phyloP scores from a whole-genome alignment of 257 asterid genomes.

The Nyctanthes arbortristis region DNA sequence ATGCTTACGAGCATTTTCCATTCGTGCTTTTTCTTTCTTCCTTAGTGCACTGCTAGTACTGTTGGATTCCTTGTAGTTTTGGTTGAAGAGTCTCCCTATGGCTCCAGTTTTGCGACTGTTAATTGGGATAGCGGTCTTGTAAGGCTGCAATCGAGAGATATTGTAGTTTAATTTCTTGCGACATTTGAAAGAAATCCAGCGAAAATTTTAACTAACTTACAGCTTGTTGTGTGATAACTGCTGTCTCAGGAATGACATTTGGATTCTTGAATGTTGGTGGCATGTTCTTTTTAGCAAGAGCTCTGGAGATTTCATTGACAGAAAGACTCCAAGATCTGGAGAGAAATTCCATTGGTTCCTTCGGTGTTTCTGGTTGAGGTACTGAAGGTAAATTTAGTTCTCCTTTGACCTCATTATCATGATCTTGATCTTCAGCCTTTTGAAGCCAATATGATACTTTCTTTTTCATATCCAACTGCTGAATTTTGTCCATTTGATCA shows the following conservation, averaged over 20 bases:
- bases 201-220: conserved; percentile 36
- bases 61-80: conserved; percentile 43
- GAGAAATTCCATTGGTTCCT: conserved; percentile 82
- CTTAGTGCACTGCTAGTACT: conserved; percentile 30
- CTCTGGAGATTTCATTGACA: conserved; percentile 69
- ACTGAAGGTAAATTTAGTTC: conserved; percentile 42
- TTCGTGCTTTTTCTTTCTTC: conserved; percentile 76
- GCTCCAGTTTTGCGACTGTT: conserved; percentile 40
- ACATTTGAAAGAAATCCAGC: too few relatives aligned
- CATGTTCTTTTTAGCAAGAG: conserved; percentile 51
- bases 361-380: conserved; percentile 81
- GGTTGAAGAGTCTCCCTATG: conserved; percentile 67
- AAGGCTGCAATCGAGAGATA: conserved; percentile 46
- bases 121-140: conserved; percentile 31
- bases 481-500: conserved; percentile 37
- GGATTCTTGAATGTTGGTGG: conserved; percentile 41
- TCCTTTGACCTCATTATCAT: conserved; percentile 27
- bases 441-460: conserved; percentile 43
- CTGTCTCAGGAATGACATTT: conserved; percentile 34
- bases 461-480: conserved; percentile 37
- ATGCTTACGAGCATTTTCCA: conserved; percentile 69
- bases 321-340: conserved; percentile 90
- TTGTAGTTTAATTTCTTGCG: too few relatives aligned
- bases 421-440: conserved; percentile 38
- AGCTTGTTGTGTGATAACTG: conserved; percentile 24